Evolutionary conservation across 306 rosid species (phyloP).

Genomic region (Acmispon strigosus): DNA sequence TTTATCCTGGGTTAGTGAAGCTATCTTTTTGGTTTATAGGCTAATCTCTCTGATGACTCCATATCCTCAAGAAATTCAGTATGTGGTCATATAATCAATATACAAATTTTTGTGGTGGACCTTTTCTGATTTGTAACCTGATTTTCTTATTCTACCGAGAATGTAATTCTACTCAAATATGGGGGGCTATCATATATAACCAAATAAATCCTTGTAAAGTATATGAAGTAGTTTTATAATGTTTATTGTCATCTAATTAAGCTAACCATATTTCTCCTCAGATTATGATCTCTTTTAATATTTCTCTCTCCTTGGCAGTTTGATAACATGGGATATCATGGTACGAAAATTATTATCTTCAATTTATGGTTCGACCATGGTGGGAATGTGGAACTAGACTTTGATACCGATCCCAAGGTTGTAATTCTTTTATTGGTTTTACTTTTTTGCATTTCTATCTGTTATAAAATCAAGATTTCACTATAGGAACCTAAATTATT

Average conservation of each 20-base stretch:
- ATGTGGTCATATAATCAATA: neutral
- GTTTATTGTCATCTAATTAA: neutral
- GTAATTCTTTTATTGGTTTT: neutral
- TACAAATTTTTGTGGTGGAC: neutral
- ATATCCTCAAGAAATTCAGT: neutral
- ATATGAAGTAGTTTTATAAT: neutral
- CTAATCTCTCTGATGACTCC: neutral
- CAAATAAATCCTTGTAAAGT: neutral
- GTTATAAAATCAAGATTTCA: neutral
- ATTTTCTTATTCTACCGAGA: neutral
- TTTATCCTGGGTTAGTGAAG: neutral
- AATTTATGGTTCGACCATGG: slow-evolving; percentile 72
- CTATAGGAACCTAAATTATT: slow-evolving; percentile 5
- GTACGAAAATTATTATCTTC: slow-evolving; percentile 77
- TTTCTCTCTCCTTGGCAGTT: slow-evolving; percentile 37
- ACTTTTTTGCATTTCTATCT: neutral
- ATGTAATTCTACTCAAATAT: neutral
- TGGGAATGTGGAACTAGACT: slow-evolving; percentile 63
- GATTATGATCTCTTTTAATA: slow-evolving; percentile 18
- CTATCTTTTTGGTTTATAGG: neutral
- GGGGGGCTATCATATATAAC: neutral
- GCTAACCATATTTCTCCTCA: neutral
- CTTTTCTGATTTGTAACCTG: neutral
- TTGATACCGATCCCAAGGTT: slow-evolving; percentile 70
- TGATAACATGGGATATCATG: slow-evolving; percentile 60